Evolutionary conservation across 192 early-diverging fungal species (phyloP).

Genomic region (Entrophospora sp.): DNA sequence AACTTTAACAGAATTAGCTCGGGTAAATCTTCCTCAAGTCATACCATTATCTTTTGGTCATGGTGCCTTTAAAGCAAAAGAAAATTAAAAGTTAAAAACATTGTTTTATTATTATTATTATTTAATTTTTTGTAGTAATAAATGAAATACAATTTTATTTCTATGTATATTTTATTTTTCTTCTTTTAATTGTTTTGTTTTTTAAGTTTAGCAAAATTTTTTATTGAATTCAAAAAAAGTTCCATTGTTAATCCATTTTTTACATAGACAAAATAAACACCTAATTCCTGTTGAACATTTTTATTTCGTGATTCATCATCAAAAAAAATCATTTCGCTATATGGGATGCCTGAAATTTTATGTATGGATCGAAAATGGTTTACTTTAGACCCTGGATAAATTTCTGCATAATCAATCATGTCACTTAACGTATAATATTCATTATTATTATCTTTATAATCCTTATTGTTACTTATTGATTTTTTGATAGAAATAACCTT

Average conservation of each 20-base stretch:
- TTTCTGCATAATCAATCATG: constrained; percentile 24
- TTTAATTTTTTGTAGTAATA: too few species aligned
- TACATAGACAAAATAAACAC: constrained; percentile 30
- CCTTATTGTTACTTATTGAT: neutral
- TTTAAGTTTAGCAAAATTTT: neutral
- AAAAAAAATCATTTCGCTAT: constrained; percentile 41
- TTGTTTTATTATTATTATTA: too few species aligned
- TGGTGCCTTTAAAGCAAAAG: constrained; percentile 35
- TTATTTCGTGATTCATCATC: constrained; percentile 34
- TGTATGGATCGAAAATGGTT: constrained; percentile 27
- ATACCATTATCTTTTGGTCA: constrained; percentile 70
- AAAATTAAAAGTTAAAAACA: too few species aligned
- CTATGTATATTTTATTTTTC: too few species aligned
- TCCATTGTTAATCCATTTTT: constrained; percentile 26
- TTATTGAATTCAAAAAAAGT: constrained; percentile 18
- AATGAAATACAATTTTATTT: too few species aligned
- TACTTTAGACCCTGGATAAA: constrained; percentile 30
- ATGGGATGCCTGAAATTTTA: constrained; percentile 27
- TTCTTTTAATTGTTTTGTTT: too few species aligned
- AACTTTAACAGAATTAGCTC: constrained; percentile 52
- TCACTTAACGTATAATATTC: constrained; percentile 19
- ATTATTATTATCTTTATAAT: too few species aligned
- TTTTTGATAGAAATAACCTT: neutral
- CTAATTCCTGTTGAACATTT: constrained; percentile 27
- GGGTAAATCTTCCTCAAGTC: constrained; percentile 54